A percentile compares a stretch with the other conserved stretches of the same genome.
These are phyloP conservation scores for Alnus glutinosa DNA, from an alignment of 306 rosid genomes.

Conservation along the genomic window DNA sequence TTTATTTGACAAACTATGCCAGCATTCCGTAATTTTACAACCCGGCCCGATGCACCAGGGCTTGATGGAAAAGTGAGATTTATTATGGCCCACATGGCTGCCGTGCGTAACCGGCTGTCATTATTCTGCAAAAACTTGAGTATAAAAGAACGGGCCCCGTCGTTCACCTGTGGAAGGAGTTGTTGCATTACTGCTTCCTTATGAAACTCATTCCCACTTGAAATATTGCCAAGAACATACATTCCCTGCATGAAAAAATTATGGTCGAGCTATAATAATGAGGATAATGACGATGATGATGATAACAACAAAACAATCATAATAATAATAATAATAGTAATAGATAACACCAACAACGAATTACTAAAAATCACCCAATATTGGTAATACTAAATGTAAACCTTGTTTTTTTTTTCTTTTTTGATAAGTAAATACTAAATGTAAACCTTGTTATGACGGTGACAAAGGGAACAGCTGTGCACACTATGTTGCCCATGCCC, in stretches of 20 bases:
- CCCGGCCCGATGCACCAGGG: constrained; percentile 51
- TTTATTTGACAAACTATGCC: constrained; percentile 74
- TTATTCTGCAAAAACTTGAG: constrained; percentile 61
- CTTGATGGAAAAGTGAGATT: constrained; percentile 72
- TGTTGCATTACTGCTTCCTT: constrained; percentile 77
- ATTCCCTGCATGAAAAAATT: constrained; percentile 60
- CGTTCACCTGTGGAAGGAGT: constrained; percentile 53
- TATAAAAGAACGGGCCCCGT: constrained; percentile 47
- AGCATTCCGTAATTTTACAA: constrained; percentile 52
- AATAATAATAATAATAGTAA: background rate
- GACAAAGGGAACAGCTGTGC: background rate
- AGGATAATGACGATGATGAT: background rate
- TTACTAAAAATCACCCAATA: background rate
- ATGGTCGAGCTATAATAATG: constrained; percentile 15
- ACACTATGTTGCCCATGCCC: background rate
- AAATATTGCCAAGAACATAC: constrained; percentile 70
- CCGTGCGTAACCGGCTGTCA: constrained; percentile 60
- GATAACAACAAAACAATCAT: constrained; percentile 10
- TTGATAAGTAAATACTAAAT: background rate
- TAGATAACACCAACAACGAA: too few species aligned
- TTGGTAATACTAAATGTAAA: background rate
- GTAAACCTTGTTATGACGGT: background rate
- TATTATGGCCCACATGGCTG: constrained; percentile 65
- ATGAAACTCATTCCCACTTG: constrained; percentile 79
- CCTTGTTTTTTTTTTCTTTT: background rate